Evolutionary conservation across 768 basidiomycete species (phyloP).

Genomic region (Wakefieldia striispora): DNA sequence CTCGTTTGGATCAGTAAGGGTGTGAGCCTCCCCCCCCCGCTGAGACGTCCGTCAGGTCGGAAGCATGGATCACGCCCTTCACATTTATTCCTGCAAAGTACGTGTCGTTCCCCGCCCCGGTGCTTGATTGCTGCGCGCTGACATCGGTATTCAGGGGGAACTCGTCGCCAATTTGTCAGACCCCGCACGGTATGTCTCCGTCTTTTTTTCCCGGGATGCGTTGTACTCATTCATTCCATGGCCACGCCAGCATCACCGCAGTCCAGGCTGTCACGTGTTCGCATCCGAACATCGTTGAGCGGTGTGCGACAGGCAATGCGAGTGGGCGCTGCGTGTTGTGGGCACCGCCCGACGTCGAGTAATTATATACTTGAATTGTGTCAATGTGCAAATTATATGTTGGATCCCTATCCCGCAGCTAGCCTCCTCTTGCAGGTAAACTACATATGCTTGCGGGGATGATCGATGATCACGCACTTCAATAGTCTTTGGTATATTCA

Average conservation of each 20-base stretch:
- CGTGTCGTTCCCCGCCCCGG: neutral
- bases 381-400: too few relatives aligned
- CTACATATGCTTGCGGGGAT: too few relatives aligned
- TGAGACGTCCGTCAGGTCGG: constrained; percentile 48
- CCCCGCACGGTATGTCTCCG: constrained; percentile 43
- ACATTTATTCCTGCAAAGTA: constrained; percentile 74
- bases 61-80: constrained; percentile 74
- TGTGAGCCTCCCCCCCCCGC: too few relatives aligned
- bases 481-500: constrained; percentile 19
- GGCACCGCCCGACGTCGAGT: constrained; percentile 45
- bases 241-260: constrained; percentile 59
- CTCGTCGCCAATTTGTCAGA: constrained; percentile 63
- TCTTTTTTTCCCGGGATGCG: neutral
- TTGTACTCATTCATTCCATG: too few relatives aligned
- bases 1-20: too few relatives aligned
- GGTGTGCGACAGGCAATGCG: constrained; percentile 74
- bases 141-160: constrained; percentile 51
- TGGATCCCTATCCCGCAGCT: too few relatives aligned
- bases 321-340: constrained; percentile 80
- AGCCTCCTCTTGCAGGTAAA: too few relatives aligned
- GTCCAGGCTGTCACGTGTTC: constrained; percentile 91
- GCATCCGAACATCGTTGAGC: constrained; percentile 71
- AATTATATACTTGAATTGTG: neutral
- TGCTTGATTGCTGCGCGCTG: neutral
- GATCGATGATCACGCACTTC: too few relatives aligned